These are phyloP conservation scores for Pontederia paniculata DNA, from an alignment of 176 grass and related monocot species.

Conservation along the genomic window DNA sequence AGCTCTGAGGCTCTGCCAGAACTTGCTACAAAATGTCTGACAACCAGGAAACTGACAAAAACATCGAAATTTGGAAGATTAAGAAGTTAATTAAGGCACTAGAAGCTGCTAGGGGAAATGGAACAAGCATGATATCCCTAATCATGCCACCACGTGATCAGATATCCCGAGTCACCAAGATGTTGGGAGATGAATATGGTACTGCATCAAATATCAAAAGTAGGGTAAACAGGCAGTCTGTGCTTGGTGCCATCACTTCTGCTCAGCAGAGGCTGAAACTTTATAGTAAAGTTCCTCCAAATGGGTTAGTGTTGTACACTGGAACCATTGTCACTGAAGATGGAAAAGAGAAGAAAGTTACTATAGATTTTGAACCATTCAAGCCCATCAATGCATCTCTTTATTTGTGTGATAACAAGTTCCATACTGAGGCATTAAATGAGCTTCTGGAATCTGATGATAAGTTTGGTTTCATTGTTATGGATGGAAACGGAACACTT, in stretches of 20 bases:
- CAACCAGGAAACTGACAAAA: not conserved
- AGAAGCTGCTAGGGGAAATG: not conserved
- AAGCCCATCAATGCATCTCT: not conserved
- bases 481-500: not conserved
- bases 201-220: slow-evolving; percentile 1
- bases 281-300: not conserved
- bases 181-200: not conserved
- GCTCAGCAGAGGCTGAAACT: slow-evolving; percentile 2
- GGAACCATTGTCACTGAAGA: not conserved
- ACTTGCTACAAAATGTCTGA: not conserved
- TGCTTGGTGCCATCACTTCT: not conserved
- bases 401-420: slow-evolving; percentile 2
- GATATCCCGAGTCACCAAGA: not conserved
- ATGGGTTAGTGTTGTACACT: not conserved
- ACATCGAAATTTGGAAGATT: not conserved
- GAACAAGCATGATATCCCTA: not conserved
- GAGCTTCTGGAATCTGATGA: slow-evolving; percentile 1
- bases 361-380: not conserved
- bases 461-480: not conserved
- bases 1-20: too few species aligned
- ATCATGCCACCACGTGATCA: not conserved
- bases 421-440: not conserved
- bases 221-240: slow-evolving; percentile 1
- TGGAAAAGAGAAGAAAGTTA: not conserved
- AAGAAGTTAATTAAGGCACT: not conserved